Evolutionary conservation across 345 rosid genomes (phyloP).

Genomic region (Linum trigynum): DNA sequence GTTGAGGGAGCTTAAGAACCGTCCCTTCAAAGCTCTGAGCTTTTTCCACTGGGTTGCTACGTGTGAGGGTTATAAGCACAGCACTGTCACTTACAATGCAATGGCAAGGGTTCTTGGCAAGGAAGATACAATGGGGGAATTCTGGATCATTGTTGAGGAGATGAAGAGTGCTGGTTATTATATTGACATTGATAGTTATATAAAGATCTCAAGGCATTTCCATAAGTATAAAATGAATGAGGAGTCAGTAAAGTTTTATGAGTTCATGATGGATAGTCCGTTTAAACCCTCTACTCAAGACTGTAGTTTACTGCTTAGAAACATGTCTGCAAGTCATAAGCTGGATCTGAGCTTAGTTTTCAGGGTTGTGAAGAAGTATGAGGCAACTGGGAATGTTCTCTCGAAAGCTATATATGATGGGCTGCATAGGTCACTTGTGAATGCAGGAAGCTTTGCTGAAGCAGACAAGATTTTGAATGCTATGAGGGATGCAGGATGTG

Average conservation of each 20-base stretch:
- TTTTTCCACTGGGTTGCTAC: conserved; percentile 48
- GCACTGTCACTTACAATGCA: conserved; percentile 49
- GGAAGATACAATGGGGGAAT: conserved; percentile 46
- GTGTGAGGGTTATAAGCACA: conserved; percentile 31
- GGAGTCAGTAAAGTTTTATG: conserved; percentile 72
- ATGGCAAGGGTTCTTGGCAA: conserved; percentile 52
- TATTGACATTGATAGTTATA: conserved; percentile 63
- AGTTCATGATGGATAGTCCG: conserved; percentile 82
- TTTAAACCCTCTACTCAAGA: conserved; percentile 65
- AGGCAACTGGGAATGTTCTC: conserved; percentile 40
- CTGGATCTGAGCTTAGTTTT: conserved; percentile 54
- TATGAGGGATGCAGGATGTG: conserved; percentile 60
- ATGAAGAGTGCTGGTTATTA: conserved; percentile 54
- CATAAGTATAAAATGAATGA: conserved; percentile 57
- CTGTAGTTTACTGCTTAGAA: conserved; percentile 50
- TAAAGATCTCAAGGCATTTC: conserved; percentile 67
- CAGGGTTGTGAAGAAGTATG: conserved; percentile 52
- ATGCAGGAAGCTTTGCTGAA: conserved; percentile 51
- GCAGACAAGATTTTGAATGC: conserved; percentile 48
- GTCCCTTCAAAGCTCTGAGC: conserved; percentile 42
- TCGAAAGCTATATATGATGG: conserved; percentile 73
- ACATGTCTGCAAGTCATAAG: conserved; percentile 35
- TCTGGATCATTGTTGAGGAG: conserved; percentile 59
- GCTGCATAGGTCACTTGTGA: conserved; percentile 62
- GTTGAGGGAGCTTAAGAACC: conserved; percentile 48